phyloP scores from a whole-genome alignment of 2,329 filamentous ascomycete species.

The Chrysoporthe cubensis region DNA sequence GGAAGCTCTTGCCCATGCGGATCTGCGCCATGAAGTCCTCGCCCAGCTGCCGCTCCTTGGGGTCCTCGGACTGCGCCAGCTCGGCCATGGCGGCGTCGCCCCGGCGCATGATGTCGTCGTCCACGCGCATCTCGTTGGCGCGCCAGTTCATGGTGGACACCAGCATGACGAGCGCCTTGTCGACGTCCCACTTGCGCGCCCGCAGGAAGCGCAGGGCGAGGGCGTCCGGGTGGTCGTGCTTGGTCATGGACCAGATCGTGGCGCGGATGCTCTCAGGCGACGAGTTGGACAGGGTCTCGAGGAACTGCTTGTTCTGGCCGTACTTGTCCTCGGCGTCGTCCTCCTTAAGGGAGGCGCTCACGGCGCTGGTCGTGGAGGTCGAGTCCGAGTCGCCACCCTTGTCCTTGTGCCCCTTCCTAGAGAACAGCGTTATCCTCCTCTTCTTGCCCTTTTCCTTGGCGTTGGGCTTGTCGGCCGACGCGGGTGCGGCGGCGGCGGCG shows the following conservation, averaged over 20 bases:
- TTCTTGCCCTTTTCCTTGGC: slow-evolving; percentile 69
- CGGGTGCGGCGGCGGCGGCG: slow-evolving; percentile 36
- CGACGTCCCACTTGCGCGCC: slow-evolving; percentile 94
- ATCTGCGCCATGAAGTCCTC: slow-evolving; percentile 83
- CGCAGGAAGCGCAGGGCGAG: slow-evolving; percentile 80
- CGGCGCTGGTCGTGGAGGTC: slow-evolving; percentile 40
- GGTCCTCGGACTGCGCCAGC: slow-evolving; percentile 59
- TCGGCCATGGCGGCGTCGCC: slow-evolving; percentile 74
- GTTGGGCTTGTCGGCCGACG: slow-evolving; percentile 34
- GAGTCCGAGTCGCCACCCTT: slow-evolving; percentile 49
- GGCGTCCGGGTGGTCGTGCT: slow-evolving; percentile 91
- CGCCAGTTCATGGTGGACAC: slow-evolving; percentile 95
- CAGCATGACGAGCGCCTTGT: slow-evolving; percentile 92
- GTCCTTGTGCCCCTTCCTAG: slow-evolving; percentile 62
- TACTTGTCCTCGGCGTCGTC: slow-evolving; percentile 83
- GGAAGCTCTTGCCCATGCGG: slow-evolving; percentile 88
- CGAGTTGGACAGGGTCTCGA: slow-evolving; percentile 76
- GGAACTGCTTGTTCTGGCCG: slow-evolving; percentile 84
- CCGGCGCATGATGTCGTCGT: slow-evolving; percentile 80
- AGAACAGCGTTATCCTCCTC: slow-evolving; percentile 72
- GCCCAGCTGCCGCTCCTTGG: slow-evolving; percentile 66
- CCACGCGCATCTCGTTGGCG: slow-evolving; percentile 79
- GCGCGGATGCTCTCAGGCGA: slow-evolving; percentile 77
- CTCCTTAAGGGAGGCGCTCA: slow-evolving; percentile 45
- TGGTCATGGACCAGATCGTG: slow-evolving; percentile 92